phyloP scores from a whole-genome alignment of 1,284 basidiomycete species.

The Moesziomyces parantarcticus region DNA sequence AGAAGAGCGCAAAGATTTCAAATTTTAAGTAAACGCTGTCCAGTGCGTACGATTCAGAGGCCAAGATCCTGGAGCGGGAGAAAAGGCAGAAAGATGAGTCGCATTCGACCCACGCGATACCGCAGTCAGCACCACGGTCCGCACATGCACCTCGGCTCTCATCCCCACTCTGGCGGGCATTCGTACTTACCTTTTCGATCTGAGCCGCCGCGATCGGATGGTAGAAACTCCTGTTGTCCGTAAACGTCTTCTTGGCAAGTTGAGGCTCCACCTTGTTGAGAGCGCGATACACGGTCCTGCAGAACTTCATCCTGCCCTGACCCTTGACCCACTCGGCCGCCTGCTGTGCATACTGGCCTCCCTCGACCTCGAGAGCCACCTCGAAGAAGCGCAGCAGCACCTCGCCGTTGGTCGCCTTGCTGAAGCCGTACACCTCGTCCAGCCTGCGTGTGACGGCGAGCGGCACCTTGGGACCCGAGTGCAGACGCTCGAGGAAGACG shows the following conservation, averaged over 20 bases:
- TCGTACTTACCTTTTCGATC: conserved; percentile 63
- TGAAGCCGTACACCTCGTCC: conserved; percentile 69
- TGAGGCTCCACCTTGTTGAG: conserved; percentile 73
- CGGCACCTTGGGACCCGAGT: conserved; percentile 65
- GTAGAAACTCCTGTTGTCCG: conserved; percentile 72
- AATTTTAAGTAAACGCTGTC: conserved; percentile 1
- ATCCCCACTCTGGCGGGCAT: background rate
- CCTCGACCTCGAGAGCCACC: conserved; percentile 69
- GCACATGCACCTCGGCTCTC: conserved; percentile 1
- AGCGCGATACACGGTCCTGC: conserved; percentile 70
- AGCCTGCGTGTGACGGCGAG: conserved; percentile 65
- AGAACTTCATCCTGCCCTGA: conserved; percentile 71
- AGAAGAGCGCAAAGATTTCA: background rate
- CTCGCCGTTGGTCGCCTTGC: conserved; percentile 70
- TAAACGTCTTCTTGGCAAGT: conserved; percentile 75
- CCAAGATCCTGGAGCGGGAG: conserved; percentile 37
- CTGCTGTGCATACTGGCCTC: conserved; percentile 69
- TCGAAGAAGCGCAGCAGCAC: conserved; percentile 71
- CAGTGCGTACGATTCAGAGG: conserved; percentile 13
- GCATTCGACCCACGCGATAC: conserved; percentile 5
- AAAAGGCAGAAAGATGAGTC: background rate
- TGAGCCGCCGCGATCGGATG: conserved; percentile 66
- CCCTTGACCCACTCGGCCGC: conserved; percentile 71
- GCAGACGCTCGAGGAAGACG: conserved; percentile 71
- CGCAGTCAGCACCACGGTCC: conserved; percentile 31